Base-by-base conservation (phyloP, 805 yeast genomes). In the Danielia reshetovae region DNA sequence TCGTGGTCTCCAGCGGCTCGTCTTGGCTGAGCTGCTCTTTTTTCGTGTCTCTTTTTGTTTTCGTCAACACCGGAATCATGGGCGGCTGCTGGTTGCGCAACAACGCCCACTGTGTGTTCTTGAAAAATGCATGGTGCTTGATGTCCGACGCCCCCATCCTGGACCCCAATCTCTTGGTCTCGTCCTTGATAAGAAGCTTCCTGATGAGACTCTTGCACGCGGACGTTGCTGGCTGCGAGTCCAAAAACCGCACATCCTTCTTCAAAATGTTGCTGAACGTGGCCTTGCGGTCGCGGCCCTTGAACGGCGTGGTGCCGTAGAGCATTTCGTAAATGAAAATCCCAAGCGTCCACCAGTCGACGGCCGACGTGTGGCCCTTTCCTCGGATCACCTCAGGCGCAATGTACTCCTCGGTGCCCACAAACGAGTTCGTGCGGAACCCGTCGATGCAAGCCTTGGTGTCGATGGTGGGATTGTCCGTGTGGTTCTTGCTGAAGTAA, bases 341-440 rank as follows among this genome's bases (percentile, higher is more conserved):
- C 3, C 99, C 99, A 45, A 93, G 66, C 0, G 98, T 93, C 99
- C 99, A 93, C 98, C 98, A 93, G 59, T 93, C 99, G 12, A 93
- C 98, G 0, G 97, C 96, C 6, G 90, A 82, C 1, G 97, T 90
- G 52, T 93, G 99, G 2, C 98, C 98, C 49, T 89, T 85, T 1
- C 97, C 97, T 57, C 93, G 70, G 35, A 93, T 93, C 4, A 93
- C 98, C 54, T 93, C 99, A 0, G 99, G 99, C 0, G 99, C 97
- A 51, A 93, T 88, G 58, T 93, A 93, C 56, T 93, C 99, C 55
- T 93, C 99, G 0, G 99, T 93, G 1, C 99, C 99, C 23, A 93
- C 99, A 68, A 93, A 93, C 1, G 97, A 89, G 59, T 93, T 94
- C 1, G 99, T 93, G 51, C 97, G 71, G 61, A 94, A 93, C 9